Base-by-base conservation (phyloP, 495 filamentous ascomycete species). In the Penicillium ucsense region DNA sequence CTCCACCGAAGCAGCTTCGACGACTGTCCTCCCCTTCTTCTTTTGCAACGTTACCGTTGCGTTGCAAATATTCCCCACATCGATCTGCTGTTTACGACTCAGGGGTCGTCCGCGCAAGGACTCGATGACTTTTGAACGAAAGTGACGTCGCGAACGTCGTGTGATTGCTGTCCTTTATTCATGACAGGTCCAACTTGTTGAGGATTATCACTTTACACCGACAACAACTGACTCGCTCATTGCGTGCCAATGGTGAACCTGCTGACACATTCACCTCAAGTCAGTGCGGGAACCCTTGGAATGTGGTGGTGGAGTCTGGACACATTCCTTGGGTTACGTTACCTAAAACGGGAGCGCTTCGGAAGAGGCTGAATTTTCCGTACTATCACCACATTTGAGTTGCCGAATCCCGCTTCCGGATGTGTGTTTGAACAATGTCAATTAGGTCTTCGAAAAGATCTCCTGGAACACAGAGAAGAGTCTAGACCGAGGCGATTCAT, bases 11-110 rank as follows among this genome's bases (percentile, higher is more conserved):
- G 52, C 27, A 11, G 48, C 57, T 53, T 54, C 48, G 41, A 46
- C 46, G 38, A 62, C 60, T 62, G 56, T 62, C 20, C 20, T 20
- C 20, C 20, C 20, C 1, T 20, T 20, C 20, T 20, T 20, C 20
- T 38, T 52, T 35, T 8, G 12, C 31, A 60, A 38, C 47, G 59
- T 62, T 62, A 51, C 59, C 60, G 56, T 62, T 60, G 56, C 59
- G 54, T 57, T 38, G 53, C 50, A 44, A 31, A 30, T n/a, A 8
- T 37, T 47, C 30, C 30, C 3, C 9, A 20, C 20, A 20, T 20
- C 33, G 12, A 34, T 8, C 38, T 38, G 43, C 11, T 38, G 10
- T 32, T 4, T 43, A 10, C 9, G 27, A 7, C 28, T 10, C 38
- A 1, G 4, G 43, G 11, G 5, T 5, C 12, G 28, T 38, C 5